Percentiles rank a stretch among this genome's conserved stretches.
Evolutionary conservation across 768 basidiomycete genomes (phyloP).

Genomic region (Rhodotorula taiwanensis): DNA sequence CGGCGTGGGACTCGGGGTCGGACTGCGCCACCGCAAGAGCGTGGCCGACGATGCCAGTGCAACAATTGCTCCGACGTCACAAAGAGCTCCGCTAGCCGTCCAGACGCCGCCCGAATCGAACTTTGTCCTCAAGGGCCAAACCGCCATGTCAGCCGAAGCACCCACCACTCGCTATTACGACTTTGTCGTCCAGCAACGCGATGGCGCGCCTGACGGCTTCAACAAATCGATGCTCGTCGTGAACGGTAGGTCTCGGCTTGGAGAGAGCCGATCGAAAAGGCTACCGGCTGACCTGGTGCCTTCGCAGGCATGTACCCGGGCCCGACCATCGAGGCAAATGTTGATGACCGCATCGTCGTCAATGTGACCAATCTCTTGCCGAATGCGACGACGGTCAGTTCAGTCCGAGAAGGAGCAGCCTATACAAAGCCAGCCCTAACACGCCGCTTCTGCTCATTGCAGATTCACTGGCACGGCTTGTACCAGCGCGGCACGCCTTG

Average conservation of each 20-base stretch:
- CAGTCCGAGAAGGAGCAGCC: no score
- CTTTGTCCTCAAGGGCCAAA: neutral
- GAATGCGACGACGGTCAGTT: constrained; percentile 1
- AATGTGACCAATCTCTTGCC: constrained; percentile 24
- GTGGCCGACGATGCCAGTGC: no score
- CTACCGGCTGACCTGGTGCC: no score
- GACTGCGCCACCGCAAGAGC: no score
- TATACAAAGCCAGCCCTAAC: no score
- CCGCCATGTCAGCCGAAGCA: neutral
- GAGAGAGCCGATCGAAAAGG: no score
- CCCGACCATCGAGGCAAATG: constrained; percentile 34
- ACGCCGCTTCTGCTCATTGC: neutral
- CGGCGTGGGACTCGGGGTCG: constrained; percentile 32
- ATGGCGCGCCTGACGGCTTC: constrained; percentile 12
- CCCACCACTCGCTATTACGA: constrained; percentile 8
- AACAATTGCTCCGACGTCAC: neutral
- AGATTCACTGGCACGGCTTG: constrained; percentile 38
- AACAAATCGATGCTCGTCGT: constrained; percentile 34
- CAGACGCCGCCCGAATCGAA: neutral
- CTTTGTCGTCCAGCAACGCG: constrained; percentile 17
- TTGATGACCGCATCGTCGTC: constrained; percentile 30
- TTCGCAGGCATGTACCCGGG: constrained; percentile 12
- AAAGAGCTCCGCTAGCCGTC: no score
- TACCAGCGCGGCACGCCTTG: constrained; percentile 46
- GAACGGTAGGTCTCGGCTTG: constrained; percentile 24